Percentiles rank a stretch among this genome's conserved stretches.
Evolutionary conservation across 139 green algal species (phyloP).

Genomic region (Micractinium sp.): DNA sequence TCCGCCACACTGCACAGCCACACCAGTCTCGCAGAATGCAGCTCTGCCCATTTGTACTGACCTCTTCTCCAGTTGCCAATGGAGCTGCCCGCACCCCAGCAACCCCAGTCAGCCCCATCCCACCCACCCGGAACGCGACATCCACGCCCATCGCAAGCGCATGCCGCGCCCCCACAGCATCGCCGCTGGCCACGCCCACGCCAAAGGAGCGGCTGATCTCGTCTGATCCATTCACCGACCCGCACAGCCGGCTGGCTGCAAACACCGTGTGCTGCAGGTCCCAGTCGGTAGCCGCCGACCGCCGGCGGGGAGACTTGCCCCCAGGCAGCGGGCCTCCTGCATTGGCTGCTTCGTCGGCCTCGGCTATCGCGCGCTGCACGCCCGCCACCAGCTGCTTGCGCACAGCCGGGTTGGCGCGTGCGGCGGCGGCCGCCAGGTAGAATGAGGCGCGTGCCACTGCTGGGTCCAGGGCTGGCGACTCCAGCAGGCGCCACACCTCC

Average conservation of each 20-base stretch:
- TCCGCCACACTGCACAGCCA: too few relatives aligned
- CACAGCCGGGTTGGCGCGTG: slow-evolving; percentile 8
- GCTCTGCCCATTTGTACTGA: background rate
- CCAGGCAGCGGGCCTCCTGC: background rate
- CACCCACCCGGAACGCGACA: slow-evolving; percentile 51
- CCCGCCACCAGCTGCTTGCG: slow-evolving; percentile 27
- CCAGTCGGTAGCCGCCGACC: slow-evolving; percentile 28
- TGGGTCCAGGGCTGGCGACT: slow-evolving; percentile 22
- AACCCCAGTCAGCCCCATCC: too few relatives aligned
- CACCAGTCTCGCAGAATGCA: background rate
- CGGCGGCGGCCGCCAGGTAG: slow-evolving; percentile 33
- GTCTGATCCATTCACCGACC: slow-evolving; percentile 2
- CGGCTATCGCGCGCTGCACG: slow-evolving; percentile 33
- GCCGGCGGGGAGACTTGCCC: background rate
- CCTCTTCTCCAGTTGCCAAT: too few relatives aligned
- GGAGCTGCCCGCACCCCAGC: too few relatives aligned
- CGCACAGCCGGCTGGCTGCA: slow-evolving; percentile 24
- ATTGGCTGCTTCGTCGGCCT: slow-evolving; percentile 26
- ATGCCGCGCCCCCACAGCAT: slow-evolving; percentile 74
- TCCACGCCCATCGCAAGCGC: slow-evolving; percentile 70
- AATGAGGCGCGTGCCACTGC: slow-evolving; percentile 10
- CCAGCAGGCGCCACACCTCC: slow-evolving; percentile 30
- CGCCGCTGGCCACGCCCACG: slow-evolving; percentile 58
- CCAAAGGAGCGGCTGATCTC: slow-evolving; percentile 34
- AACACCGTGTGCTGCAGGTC: slow-evolving; percentile 54